Evolutionary conservation across 2,329 filamentous ascomycete genomes (phyloP), one percentile per base, ranked within the genome.

Genomic region (Paraphaeosphaeria minitans): DNA sequence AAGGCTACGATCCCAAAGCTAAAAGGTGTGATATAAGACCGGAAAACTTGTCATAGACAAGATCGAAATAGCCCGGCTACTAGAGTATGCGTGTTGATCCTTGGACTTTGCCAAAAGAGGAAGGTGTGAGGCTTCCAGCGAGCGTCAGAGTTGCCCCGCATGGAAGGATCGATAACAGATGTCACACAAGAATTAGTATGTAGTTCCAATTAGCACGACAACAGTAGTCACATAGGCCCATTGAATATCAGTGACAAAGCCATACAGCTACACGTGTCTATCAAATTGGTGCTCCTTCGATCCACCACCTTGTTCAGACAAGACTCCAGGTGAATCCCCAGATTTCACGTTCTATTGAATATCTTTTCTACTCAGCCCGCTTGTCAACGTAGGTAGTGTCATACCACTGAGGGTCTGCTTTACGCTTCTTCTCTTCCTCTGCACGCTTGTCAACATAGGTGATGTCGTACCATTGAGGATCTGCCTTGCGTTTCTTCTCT

Each of bases 11-110:
- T 85, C 84, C 73, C 93, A 90, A 1, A 91, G 79, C 0, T 84
- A 79, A 59, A 89, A 91, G 0, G 88, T 88, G 90, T 61, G 91
- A 92, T 4, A 90, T 9, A 31, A 31, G 78, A 0, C 90, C 90
- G 0, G 84, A 86, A 2, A 93, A 81, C 88, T 31, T 31, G 6
- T n/a, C 13, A n/a, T 7, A 37, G 10, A 16, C 13, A 37, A 37
- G 37, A 39, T 3, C 7, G 14, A n/a, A 39, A 5, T n/a, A 8
- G 5, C 14, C 4, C 37, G 19, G 37, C 14, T 39, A n/a, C 37
- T 39, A 39, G 91, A 90, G 42, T 19, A 33, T 21, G 46, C 47
- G 10, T 21, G 31, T 24, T 37, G 48, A 50, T 50, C 48, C 48
- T 37, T 37, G 33, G 19, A 13, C 4, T 50, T 37, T 3, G 6